Base-by-base conservation (phyloP, 805 yeast species). In the Deakozyma indianensis region DNA sequence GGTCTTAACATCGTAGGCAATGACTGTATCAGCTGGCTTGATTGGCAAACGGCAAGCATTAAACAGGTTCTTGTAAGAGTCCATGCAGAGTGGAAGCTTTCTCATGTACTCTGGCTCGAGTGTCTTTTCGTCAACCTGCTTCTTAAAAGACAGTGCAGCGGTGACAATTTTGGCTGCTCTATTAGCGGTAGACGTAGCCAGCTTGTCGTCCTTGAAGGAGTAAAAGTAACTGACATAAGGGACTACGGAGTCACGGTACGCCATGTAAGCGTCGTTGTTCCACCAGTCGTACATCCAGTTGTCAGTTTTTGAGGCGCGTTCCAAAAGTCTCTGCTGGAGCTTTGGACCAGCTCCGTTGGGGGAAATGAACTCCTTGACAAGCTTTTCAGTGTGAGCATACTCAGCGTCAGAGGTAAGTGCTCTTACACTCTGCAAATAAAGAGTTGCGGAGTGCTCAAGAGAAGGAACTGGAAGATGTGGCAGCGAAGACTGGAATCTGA, bases 231-330 rank as follows among this genome's bases (percentile, higher is more conserved):
- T 83, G 29, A 86, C 95, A 59, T 79, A 88, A 11, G 97, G 96
- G 23, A 84, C 83, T n/a, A 90, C 83, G 0, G 97, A 95, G 63
- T 86, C 97, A 53, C 92, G 74, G 67, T 86, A 88, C 35, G 82
- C 78, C 69, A 90, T 69, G 65, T 90, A 90, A 20, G 96, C 95
- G 53, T 83, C 84, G 56, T 83, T 82, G 62, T 90, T 95, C 98
- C 98, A 90, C 73, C 81, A 86, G 49, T 76, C 80, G 42, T 83
- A 75, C 56, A 90, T 71, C 98, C 98, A 90, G 63, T 90, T 90
- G 59, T 86, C 80, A 47, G 65, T 68, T 45, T 57, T 65, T 50
- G 76, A 74, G 23, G 90, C 80, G 53, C 77, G 75, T 22, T 70
- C 66, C 29, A 62, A 57, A 45, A 90, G 71, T 49, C 88, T 73